These are phyloP conservation scores for Corynascus novoguineensis DNA, from an alignment of 495 filamentous ascomycete genomes.

Conservation along the genomic window DNA sequence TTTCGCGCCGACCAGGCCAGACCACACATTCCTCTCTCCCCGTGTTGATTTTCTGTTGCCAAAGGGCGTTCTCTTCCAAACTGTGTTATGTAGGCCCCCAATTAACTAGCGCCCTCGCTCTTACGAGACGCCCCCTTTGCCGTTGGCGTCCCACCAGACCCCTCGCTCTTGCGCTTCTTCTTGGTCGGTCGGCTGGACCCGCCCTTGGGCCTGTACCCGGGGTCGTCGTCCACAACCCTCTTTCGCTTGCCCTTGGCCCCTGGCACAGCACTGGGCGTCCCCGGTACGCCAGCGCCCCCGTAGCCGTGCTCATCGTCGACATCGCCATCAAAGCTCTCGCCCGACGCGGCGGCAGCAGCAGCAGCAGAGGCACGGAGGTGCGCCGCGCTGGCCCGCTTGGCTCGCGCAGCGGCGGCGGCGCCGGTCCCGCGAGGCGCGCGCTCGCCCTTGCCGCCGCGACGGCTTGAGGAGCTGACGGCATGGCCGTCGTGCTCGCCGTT, in stretches of 20 bases:
- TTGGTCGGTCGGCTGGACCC: conserved; percentile 52
- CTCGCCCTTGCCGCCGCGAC: conserved; percentile 20
- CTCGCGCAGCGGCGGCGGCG: conserved; percentile 9
- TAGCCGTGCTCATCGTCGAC: conserved; percentile 29
- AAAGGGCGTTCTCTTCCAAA: background rate
- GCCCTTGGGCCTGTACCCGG: conserved; percentile 65
- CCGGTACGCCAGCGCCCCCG: conserved; percentile 18
- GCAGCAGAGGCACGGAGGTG: conserved; percentile 20
- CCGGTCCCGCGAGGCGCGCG: conserved; percentile 16
- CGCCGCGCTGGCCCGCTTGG: conserved; percentile 26
- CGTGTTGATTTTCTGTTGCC: background rate
- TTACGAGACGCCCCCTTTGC: background rate
- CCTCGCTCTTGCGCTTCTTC: conserved; percentile 53
- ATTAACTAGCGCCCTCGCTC: background rate
- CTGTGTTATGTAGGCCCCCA: background rate
- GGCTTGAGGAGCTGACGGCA: conserved; percentile 23
- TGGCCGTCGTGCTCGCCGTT: conserved; percentile 38
- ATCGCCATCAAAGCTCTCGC: conserved; percentile 32
- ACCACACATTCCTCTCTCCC: background rate
- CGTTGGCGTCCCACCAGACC: background rate
- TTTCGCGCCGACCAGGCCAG: background rate
- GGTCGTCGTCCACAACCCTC: conserved; percentile 60
- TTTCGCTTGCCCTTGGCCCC: conserved; percentile 39
- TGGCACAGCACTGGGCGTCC: conserved; percentile 38
- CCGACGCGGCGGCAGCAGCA: conserved; percentile 22